Conservation (phyloP, 768 basidiomycete genomes). For the Suillus bovinus region DNA sequence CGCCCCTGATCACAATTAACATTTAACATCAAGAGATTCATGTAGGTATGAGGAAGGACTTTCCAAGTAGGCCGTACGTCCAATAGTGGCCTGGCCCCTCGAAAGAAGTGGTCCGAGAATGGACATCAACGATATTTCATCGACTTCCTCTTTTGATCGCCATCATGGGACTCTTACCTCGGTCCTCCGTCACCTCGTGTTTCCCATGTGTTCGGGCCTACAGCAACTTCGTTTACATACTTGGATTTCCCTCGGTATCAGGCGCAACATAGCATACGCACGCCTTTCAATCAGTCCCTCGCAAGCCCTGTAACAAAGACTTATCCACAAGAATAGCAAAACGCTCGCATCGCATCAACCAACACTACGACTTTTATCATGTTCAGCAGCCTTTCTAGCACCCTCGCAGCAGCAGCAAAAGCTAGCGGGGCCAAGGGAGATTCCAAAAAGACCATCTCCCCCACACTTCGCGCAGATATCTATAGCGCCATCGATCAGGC, state of each 20-base stretch:
- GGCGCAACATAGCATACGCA: not conserved
- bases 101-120: not conserved
- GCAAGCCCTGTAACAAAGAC: not conserved
- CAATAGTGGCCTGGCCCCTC: not conserved
- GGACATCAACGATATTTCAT: not conserved
- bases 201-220: slow-evolving; percentile 12
- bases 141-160: slow-evolving; percentile 5
- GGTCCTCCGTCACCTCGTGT: slow-evolving; percentile 24
- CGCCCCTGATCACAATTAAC: slow-evolving; percentile 8
- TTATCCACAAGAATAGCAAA: slow-evolving; percentile 10
- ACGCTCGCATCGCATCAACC: not conserved
- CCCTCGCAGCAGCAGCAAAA: slow-evolving; percentile 38
- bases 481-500: slow-evolving; percentile 48
- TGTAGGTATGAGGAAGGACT: not conserved
- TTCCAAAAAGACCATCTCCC: slow-evolving; percentile 45
- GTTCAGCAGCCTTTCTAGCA: slow-evolving; percentile 48
- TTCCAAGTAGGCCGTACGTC: not conserved
- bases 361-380: slow-evolving; percentile 26
- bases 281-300: slow-evolving; percentile 1
- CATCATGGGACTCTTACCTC: not conserved
- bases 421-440: slow-evolving; percentile 19
- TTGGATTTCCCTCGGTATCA: slow-evolving; percentile 5
- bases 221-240: slow-evolving; percentile 20
- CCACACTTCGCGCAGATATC: slow-evolving; percentile 50
- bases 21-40: slow-evolving; percentile 3